Percentiles rank a stretch among this genome's conserved stretches.
Evolutionary conservation across 2,329 filamentous ascomycete species (phyloP).

Genomic region (Aspergillus caelatus): DNA sequence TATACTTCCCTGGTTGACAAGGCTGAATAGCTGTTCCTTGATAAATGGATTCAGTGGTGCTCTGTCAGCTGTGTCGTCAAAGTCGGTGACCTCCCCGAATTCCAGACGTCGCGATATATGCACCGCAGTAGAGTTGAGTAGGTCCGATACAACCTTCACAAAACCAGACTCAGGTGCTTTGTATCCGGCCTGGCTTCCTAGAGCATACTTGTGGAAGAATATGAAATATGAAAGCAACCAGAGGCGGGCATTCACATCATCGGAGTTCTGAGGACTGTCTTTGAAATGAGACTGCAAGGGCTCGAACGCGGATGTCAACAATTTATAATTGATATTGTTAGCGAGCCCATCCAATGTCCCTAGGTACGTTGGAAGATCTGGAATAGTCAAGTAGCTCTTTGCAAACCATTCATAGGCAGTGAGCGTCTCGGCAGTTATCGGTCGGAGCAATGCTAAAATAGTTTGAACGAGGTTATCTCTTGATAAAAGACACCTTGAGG

Average conservation of each 20-base stretch:
- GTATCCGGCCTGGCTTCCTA: conserved; percentile 38
- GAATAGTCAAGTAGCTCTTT: conserved; percentile 49
- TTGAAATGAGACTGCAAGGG: conserved; percentile 30
- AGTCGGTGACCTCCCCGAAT: conserved; percentile 33
- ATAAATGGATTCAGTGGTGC: conserved; percentile 57
- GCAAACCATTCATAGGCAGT: conserved; percentile 50
- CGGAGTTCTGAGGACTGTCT: conserved; percentile 31
- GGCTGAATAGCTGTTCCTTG: conserved; percentile 65
- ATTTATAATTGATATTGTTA: conserved; percentile 54
- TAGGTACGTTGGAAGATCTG: conserved; percentile 41
- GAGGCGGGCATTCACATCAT: conserved; percentile 48
- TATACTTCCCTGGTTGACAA: conserved; percentile 77
- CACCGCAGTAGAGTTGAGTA: conserved; percentile 60
- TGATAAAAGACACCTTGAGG: conserved; percentile 24
- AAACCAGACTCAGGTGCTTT: conserved; percentile 56
- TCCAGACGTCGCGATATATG: conserved; percentile 57
- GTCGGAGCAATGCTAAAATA: conserved; percentile 46
- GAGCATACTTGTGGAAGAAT: conserved; percentile 57
- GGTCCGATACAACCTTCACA: conserved; percentile 57
- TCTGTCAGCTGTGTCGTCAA: conserved; percentile 31
- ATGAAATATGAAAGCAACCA: conserved; percentile 65
- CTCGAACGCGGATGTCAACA: conserved; percentile 45
- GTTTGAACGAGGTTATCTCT: conserved; percentile 33
- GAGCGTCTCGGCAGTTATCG: conserved; percentile 48
- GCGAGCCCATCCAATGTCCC: conserved; percentile 47